Percentiles rank a stretch among this genome's conserved stretches.
These are phyloP conservation scores for Yarrowia sp. DNA, from an alignment of 805 yeast species.

Conservation along the genomic window DNA sequence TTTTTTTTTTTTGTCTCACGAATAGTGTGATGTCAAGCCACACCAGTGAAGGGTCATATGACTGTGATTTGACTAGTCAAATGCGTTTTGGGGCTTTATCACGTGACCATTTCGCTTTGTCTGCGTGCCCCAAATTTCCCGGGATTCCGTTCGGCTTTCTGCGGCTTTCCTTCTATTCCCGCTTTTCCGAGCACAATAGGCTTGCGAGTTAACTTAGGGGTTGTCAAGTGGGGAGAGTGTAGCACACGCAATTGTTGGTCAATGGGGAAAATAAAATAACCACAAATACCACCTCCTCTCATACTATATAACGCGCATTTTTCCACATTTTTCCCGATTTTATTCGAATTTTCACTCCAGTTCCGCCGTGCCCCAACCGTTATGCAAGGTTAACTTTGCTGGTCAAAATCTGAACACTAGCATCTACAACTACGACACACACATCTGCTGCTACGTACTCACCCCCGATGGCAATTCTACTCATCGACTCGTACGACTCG, in stretches of 20 bases:
- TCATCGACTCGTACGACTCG: conserved; percentile 93
- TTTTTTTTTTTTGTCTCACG: no score
- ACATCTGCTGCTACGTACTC: neutral
- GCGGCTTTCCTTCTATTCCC: conserved; percentile 17
- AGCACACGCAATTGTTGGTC: no score
- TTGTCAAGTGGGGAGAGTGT: neutral
- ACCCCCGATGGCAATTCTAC: conserved; percentile 43
- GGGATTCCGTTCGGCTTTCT: neutral
- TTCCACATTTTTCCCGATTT: neutral
- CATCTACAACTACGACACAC: neutral
- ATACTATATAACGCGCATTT: no score
- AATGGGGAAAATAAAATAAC: no score
- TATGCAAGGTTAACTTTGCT: conserved; percentile 26
- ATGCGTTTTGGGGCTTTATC: neutral
- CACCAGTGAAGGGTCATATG: no score
- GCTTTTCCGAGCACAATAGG: conserved; percentile 7
- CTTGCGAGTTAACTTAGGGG: neutral
- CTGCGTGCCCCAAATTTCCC: neutral
- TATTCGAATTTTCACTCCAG: neutral
- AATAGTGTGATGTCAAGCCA: no score
- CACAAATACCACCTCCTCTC: no score
- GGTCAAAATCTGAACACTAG: conserved; percentile 9
- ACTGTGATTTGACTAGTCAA: neutral
- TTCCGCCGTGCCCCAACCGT: neutral
- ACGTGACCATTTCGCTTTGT: neutral